Conservation (phyloP, 169 alveolate genomes). For the Ichthyophthirius multifiliis region DNA sequence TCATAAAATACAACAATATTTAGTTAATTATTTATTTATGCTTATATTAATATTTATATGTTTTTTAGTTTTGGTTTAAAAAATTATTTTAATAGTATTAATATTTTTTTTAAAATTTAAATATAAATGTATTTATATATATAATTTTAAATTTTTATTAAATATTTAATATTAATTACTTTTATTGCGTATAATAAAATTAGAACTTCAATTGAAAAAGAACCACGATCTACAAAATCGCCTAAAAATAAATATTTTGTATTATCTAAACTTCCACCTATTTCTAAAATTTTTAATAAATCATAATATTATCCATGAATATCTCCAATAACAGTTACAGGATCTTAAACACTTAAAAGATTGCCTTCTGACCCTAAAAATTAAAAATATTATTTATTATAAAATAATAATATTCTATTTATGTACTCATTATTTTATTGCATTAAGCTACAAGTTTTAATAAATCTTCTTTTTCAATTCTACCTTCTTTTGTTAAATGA, state of each 20-base stretch:
- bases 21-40: too few species aligned
- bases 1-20: too few species aligned
- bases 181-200: conserved; percentile 86
- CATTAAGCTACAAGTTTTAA: conserved; percentile 22
- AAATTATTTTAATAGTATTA: too few species aligned
- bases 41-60: too few species aligned
- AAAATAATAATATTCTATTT: neutral
- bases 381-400: neutral
- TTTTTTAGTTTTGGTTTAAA: too few species aligned
- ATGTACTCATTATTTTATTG: conserved; percentile 35
- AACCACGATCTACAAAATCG: conserved; percentile 97
- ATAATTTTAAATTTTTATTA: too few species aligned
- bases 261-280: conserved; percentile 61
- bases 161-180: conserved; percentile 49
- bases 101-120: too few species aligned
- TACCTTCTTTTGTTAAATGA: conserved; percentile 48
- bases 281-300: conserved; percentile 30
- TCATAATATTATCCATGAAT: conserved; percentile 61
- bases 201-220: conserved; percentile 91
- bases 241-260: conserved; percentile 88
- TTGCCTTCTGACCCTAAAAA: conserved; percentile 50
- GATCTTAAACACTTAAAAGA: conserved; percentile 51
- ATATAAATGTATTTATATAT: too few species aligned
- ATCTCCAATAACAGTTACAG: conserved; percentile 66
- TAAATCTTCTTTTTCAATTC: conserved; percentile 30